Evolutionary conservation across 2,329 filamentous ascomycete species (phyloP), one percentile per base, ranked within the genome.

Genomic region (Aspergillus alliaceus): DNA sequence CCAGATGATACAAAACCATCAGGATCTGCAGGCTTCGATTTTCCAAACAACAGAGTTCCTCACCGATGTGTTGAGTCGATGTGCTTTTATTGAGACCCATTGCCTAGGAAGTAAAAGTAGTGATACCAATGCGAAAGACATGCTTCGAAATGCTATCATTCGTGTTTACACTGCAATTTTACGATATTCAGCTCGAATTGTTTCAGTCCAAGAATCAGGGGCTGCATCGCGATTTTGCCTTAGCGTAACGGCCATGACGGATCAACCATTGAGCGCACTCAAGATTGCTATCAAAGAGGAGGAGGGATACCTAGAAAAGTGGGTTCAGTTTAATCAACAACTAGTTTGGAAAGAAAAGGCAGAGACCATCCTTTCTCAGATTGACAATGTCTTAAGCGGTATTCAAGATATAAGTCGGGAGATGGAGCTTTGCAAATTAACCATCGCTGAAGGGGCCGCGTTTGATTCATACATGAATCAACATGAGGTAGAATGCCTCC

Each of bases 401-500:
- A 39, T 39, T 15, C 18, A 40, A 2, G 37, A 22, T 6, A 2
- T 42, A 8, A 25, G 22, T 3, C 39, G 12, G 6, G 12, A 42
- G 12, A 27, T 42, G 12, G 39, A 42, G 2, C 22, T 42, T 12
- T 15, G 39, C 12, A n/a, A 42, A 25, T n/a, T 42, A n/a, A 15
- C 12, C 6, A 15, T 15, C 2, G 39, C 39, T 4, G 22, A 25
- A 4, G 39, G 20, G 24, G 65, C 57, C 20, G 46, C 20, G 2
- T 70, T 67, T 55, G 59, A 63, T 20, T 66, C 63, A 37, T 42
- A 37, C 22, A 37, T 52, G 20, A 47, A 57, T 24, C 47, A 59
- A 22, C 39, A 63, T 54, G 44, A 48, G 22, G 47, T 32, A 7
- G n/a, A 60, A 63, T 70, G 67, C 52, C 61, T 66, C n/a, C 61